A percentile compares a stretch with the other conserved stretches of the same genome.
Evolutionary conservation across 2,329 filamentous ascomycete genomes (phyloP).

Genomic region (Hirsutella thompsonii): DNA sequence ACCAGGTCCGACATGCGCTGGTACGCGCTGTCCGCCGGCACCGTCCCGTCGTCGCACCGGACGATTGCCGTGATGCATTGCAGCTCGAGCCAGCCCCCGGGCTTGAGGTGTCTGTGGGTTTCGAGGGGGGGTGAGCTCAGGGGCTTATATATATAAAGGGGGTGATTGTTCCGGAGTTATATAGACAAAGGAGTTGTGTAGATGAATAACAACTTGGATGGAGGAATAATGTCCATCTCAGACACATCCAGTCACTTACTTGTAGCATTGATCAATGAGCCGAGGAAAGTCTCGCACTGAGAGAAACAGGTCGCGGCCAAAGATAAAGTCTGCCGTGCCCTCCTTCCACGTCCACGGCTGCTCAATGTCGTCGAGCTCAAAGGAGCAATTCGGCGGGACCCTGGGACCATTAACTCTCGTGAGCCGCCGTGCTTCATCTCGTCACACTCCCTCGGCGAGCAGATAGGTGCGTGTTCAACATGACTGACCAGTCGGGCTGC

Average conservation of each 20-base stretch:
- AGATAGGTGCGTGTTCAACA: neutral
- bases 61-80: conserved; percentile 15
- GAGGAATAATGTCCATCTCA: too few species aligned
- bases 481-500: conserved; percentile 10
- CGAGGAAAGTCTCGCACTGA: conserved; percentile 17
- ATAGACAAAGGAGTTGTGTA: too few species aligned
- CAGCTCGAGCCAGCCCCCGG: conserved; percentile 21
- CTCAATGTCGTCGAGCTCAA: conserved; percentile 24
- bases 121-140: neutral
- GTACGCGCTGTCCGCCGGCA: conserved; percentile 13
- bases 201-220: too few species aligned
- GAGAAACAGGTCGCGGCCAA: conserved; percentile 15
- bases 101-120: conserved; percentile 13
- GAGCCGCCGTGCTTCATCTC: neutral
- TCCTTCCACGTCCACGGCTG: conserved; percentile 22
- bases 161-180: too few species aligned
- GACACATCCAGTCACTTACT: too few species aligned
- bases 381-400: conserved; percentile 22
- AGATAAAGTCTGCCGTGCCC: conserved; percentile 21
- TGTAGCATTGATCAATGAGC: conserved; percentile 21
- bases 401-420: conserved; percentile 11
- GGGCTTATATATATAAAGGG: too few species aligned
- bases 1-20: conserved; percentile 11
- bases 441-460: too few species aligned
- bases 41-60: conserved; percentile 18